Evolutionary conservation across 768 basidiomycete species (phyloP), one percentile per base, ranked within the genome.

Genomic region (Xerocomus brunneocitrinus): DNA sequence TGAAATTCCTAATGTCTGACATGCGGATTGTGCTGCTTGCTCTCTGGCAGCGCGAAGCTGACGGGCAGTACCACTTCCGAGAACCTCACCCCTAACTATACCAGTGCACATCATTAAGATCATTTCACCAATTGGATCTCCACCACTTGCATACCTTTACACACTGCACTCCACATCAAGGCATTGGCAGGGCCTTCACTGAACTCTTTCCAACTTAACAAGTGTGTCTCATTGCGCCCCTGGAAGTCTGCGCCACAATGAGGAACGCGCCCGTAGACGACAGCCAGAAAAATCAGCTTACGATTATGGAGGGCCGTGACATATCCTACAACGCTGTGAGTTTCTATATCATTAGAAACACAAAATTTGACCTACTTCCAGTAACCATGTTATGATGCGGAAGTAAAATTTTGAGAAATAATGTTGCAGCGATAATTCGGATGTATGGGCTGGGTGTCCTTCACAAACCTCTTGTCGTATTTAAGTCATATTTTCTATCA

Each of bases 151-250:
- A 59, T 58, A 84, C 85, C 72, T 69, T 80, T 84, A 67, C 82
- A 85, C 22, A 74, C 64, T n/a, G 73, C 65, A 9, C 73, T 80
- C 84, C 84, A 87, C 22, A 62, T 51, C 30, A 71, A 58, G 10
- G 70, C 67, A 58, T 79, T 64, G 8, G 74, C 54, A 0, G 73
- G 77, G 1, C 84, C 84, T 5, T 67, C 57, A 2, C 40, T 57
- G 1, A 57, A 62, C 45, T 79, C 76, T 13, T 49, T 66, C 69
- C 72, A 85, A 41, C 67, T 74, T 47, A 84, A 43, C 5, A 71
- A 55, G 43, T 72, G 61, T 5, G 34, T 32, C 56, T 64, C 54
- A 42, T 60, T 55, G 38, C 60, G 66, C 28, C 24, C 50, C 54
- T 79, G 78, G 31, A 76, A 58, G 59, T 74, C 77, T 79, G 34